phyloP scores from a whole-genome alignment of 1,139 yeast genomes.

The Candida sp. region DNA sequence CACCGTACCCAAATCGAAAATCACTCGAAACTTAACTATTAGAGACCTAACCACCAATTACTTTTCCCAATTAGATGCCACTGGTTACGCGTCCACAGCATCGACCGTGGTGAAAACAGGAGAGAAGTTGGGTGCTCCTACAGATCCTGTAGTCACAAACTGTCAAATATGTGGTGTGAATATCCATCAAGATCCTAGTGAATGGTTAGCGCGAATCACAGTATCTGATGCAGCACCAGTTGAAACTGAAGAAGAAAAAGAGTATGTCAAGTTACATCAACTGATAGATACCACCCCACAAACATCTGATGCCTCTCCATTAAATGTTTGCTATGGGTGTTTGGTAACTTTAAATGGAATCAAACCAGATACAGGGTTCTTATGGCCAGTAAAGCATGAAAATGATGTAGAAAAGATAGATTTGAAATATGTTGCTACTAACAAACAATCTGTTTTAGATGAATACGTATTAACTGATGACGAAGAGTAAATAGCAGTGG shows the following conservation, averaged over 20 bases:
- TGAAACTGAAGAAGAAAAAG: slow-evolving; percentile 44
- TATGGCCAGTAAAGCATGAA: slow-evolving; percentile 49
- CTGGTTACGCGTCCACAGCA: slow-evolving; percentile 86
- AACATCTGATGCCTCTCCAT: slow-evolving; percentile 6
- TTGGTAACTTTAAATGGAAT: slow-evolving; percentile 54
- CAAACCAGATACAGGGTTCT: slow-evolving; percentile 27
- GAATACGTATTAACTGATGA: slow-evolving; percentile 51
- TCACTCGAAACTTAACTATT: slow-evolving; percentile 71
- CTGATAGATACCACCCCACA: neutral
- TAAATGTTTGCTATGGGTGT: slow-evolving; percentile 74
- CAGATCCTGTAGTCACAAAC: slow-evolving; percentile 9
- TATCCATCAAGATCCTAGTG: slow-evolving; percentile 54
- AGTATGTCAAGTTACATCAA: slow-evolving; percentile 23
- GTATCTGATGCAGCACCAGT: slow-evolving; percentile 57
- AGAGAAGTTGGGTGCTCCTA: slow-evolving; percentile 65
- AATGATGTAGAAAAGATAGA: neutral
- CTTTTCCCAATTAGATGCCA: slow-evolving; percentile 64
- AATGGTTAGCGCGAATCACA: slow-evolving; percentile 75
- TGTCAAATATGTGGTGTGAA: slow-evolving; percentile 55
- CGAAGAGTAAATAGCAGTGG: slow-evolving; percentile 15
- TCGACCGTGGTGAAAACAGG: slow-evolving; percentile 94
- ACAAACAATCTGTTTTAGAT: slow-evolving; percentile 34
- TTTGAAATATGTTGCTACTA: slow-evolving; percentile 11
- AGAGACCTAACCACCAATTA: slow-evolving; percentile 76
- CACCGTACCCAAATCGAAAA: slow-evolving; percentile 21